Evolutionary conservation across 139 green algal genomes (phyloP).

Genomic region (Auxenochlorella protothecoides): DNA sequence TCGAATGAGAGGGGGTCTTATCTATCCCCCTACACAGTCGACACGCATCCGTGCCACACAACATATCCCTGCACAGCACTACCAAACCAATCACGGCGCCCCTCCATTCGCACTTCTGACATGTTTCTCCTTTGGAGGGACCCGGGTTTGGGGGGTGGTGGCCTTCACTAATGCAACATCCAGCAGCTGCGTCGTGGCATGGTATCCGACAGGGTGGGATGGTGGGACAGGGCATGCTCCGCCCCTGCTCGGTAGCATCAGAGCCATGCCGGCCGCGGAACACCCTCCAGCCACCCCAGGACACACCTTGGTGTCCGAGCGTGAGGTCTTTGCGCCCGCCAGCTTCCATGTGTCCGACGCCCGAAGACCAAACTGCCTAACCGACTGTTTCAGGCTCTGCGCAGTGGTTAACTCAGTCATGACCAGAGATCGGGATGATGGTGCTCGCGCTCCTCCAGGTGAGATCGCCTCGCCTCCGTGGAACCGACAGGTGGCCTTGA

Average conservation of each 20-base stretch:
- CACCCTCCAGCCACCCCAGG: neutral
- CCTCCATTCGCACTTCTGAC: conserved; percentile 42
- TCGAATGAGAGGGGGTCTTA: too few relatives aligned
- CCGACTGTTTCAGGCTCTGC: conserved; percentile 6
- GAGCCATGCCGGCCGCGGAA: too few relatives aligned
- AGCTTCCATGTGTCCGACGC: conserved; percentile 12
- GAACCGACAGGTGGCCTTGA: too few relatives aligned
- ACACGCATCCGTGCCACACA: too few relatives aligned
- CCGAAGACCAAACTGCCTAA: neutral
- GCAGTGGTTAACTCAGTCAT: conserved; percentile 6
- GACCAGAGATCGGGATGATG: too few relatives aligned
- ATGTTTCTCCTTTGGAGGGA: conserved; percentile 93
- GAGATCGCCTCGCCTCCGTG: too few relatives aligned
- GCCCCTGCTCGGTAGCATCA: neutral
- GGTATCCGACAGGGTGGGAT: too few relatives aligned
- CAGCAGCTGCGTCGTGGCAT: conserved; percentile 35
- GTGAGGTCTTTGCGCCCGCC: conserved; percentile 2
- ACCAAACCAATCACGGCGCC: neutral
- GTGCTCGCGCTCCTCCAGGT: too few relatives aligned
- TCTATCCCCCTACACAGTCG: too few relatives aligned
- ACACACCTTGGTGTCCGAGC: conserved; percentile 10
- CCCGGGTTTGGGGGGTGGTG: conserved; percentile 75
- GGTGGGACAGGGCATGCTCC: too few relatives aligned
- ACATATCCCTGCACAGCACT: neutral
- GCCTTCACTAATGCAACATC: conserved; percentile 86